phyloP scores from a whole-genome alignment of 305 asterid species.

The Solanum hybrid region DNA sequence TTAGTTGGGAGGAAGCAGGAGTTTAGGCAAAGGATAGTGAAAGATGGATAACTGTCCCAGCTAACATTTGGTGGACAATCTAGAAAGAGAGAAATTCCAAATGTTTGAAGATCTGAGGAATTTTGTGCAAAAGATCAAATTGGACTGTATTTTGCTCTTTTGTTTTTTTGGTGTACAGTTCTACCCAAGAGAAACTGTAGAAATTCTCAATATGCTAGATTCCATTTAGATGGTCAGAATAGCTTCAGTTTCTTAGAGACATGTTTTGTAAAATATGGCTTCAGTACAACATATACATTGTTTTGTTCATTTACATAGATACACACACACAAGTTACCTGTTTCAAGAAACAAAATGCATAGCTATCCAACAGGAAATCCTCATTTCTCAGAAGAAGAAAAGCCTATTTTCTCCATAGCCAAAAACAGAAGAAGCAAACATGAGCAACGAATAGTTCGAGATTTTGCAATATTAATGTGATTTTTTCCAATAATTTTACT shows the following conservation, averaged over 20 bases:
- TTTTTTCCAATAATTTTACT: not conserved
- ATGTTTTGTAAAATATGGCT: not conserved
- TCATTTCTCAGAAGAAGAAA: not conserved
- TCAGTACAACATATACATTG: not conserved
- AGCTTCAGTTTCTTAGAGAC: not conserved
- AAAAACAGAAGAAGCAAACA: not conserved
- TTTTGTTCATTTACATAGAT: not conserved
- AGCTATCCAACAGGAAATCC: not conserved
- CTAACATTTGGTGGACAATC: not conserved
- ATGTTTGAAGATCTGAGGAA: not conserved
- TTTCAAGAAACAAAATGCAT: not conserved
- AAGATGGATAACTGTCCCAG: not conserved
- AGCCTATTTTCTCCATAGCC: not conserved
- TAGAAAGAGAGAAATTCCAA: not conserved
- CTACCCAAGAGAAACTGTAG: not conserved
- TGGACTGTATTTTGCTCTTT: not conserved
- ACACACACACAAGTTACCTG: not conserved
- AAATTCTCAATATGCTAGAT: not conserved
- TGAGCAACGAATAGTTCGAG: not conserved
- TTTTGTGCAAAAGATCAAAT: not conserved
- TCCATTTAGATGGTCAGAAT: not conserved
- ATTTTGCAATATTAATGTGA: not conserved
- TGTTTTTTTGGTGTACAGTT: not conserved
- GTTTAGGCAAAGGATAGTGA: not conserved
- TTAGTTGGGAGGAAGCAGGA: not conserved